These are phyloP conservation scores for Fusarium gaditjirri DNA, from an alignment of 2,329 filamentous ascomycete genomes.

Conservation along the genomic window DNA sequence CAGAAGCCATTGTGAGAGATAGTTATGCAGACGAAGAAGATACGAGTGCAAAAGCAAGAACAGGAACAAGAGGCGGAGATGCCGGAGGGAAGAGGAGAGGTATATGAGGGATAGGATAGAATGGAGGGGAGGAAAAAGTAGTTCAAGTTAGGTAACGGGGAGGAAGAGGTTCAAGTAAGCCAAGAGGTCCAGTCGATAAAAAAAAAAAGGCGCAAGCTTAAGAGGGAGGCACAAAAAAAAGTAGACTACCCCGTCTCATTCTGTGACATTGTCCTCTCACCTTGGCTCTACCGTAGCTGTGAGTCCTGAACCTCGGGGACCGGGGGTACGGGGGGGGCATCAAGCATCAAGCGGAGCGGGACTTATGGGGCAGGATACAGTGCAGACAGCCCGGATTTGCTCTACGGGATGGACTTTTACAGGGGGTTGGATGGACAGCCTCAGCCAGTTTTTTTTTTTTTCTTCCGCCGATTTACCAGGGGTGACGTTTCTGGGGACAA, in stretches of 20 bases:
- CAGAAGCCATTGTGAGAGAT: constrained; percentile 76
- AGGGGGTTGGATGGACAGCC: constrained; percentile 12
- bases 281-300: constrained; percentile 27
- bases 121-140: constrained; percentile 39
- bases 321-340: constrained; percentile 32
- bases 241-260: constrained; percentile 20
- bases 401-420: constrained; percentile 20
- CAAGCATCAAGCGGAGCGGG: constrained; percentile 34
- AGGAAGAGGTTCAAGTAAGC: constrained; percentile 50
- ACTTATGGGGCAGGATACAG: constrained; percentile 35
- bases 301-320: constrained; percentile 38
- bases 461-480: constrained; percentile 16
- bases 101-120: constrained; percentile 47
- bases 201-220: constrained; percentile 44
- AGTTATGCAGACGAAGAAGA: constrained; percentile 43
- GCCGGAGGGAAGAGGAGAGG: constrained; percentile 50
- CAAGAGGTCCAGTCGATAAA: constrained; percentile 24
- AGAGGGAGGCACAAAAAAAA: constrained; percentile 33
- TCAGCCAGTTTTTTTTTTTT: constrained; percentile 31
- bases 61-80: constrained; percentile 44
- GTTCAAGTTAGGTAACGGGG: constrained; percentile 26
- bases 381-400: constrained; percentile 27
- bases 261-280: constrained; percentile 25
- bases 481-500: constrained; percentile 32
- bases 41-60: constrained; percentile 42